A percentile compares a stretch with the other conserved stretches of the same genome.
These are phyloP conservation scores for Daldinia bambusicola DNA, from an alignment of 495 filamentous ascomycete species.

Conservation along the genomic window DNA sequence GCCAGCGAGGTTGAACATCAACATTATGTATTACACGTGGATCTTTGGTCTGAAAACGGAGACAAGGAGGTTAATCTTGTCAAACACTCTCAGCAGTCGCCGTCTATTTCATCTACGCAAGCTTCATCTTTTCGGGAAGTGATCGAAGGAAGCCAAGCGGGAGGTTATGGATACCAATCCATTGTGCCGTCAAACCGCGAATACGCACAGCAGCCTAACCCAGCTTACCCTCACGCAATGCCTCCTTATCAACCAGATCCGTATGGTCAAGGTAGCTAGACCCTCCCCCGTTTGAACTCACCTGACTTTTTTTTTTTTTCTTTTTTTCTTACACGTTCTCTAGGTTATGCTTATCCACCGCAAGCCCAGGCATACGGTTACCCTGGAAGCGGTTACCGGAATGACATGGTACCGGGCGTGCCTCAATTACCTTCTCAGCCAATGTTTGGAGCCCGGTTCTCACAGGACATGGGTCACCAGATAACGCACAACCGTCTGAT, in stretches of 20 bases:
- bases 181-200: slow-evolving; percentile 54
- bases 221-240: slow-evolving; percentile 50
- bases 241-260: slow-evolving; percentile 54
- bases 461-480: slow-evolving; percentile 47
- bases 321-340: slow-evolving; percentile 37
- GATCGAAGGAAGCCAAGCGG: slow-evolving; percentile 46
- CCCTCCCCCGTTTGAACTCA: slow-evolving; percentile 23
- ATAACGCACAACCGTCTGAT: slow-evolving; percentile 55
- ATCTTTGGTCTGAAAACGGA: slow-evolving; percentile 88
- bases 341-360: slow-evolving; percentile 56
- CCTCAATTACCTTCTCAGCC: slow-evolving; percentile 48
- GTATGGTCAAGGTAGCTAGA: slow-evolving; percentile 50
- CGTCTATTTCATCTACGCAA: slow-evolving; percentile 87
- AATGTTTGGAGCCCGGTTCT: slow-evolving; percentile 48
- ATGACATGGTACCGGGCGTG: slow-evolving; percentile 45
- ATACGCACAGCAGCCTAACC: slow-evolving; percentile 49
- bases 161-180: slow-evolving; percentile 47
- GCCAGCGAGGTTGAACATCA: slow-evolving; percentile 75
- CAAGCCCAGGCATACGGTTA: slow-evolving; percentile 48
- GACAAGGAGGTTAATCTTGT: slow-evolving; percentile 94
- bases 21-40: slow-evolving; percentile 92
- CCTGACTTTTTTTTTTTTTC: slow-evolving; percentile 3
- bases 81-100: slow-evolving; percentile 84
- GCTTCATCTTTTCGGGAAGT: slow-evolving; percentile 76
- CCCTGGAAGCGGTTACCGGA: slow-evolving; percentile 43